Evolutionary conservation across 75 land plant genomes (phyloP), one percentile per base, ranked within the genome.

Genomic region (Gnetum montanum): DNA sequence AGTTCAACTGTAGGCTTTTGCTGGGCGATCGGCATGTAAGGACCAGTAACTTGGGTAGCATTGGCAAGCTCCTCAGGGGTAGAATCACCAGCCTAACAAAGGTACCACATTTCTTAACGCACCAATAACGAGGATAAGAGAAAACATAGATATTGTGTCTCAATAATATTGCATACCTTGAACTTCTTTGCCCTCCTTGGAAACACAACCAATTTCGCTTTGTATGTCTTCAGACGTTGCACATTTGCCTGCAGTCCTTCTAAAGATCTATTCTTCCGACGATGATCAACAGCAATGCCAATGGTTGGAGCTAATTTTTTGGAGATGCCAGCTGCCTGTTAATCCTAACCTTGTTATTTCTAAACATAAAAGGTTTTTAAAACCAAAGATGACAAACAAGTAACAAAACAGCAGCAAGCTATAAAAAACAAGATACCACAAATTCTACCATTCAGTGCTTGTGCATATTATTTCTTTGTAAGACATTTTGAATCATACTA

Each of bases 241-340:
- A 85, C 89, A 71, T 85, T 85, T 25, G 74, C 66, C 43, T 85
- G 89, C 15, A 85, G 71, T 38, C 85, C 64, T 69, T 86, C 90
- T 20, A 86, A 34, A 27, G 83, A 82, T 7, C 75, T 59, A 43
- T 86, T 86, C 59, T 59, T 81, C 8, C 89, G 59, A 2, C 88
- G 70, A 30, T 84, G 88, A 44, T 84, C 88, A 33, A 84, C 78
- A 35, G 88, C 71, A 20, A 81, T 85, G 13, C 89, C 85, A 55
- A 85, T 75, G 1, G 89, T 85, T 28, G 76, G 78, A 5, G 86
- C 85, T 43, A 78, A 68, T 46, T 81, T 85, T 63, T 85, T 85
- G 4, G 85, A 60, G 38, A 85, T 78, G 3, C 86, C 82, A 24
- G 89, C 86, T 49, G 72, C 75, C 89, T 85, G 69, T 18, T 20